Percentiles rank a stretch among this genome's conserved stretches.
Conservation (phyloP, 2,329 filamentous ascomycete species). For the Metarhizium brunneum region DNA sequence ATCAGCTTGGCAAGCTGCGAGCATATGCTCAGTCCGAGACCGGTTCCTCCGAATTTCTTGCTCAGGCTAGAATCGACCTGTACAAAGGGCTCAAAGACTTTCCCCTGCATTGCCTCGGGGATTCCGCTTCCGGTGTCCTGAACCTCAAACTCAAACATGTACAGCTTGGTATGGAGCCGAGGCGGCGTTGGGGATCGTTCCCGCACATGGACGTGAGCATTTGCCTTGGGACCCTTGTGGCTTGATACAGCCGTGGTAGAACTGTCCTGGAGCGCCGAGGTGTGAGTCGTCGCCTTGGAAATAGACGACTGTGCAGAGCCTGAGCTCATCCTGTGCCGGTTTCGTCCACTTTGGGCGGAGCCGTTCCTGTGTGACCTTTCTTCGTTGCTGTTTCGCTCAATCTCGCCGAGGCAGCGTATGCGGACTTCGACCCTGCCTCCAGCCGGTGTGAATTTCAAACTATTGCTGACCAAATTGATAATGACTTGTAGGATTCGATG, state of each 20-base stretch:
- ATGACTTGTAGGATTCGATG: conserved; percentile 87
- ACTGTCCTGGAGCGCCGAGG: conserved; percentile 5
- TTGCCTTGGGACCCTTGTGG: conserved; percentile 46
- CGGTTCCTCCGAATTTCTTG: conserved; percentile 85
- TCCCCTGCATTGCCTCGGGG: conserved; percentile 63
- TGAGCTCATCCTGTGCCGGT: conserved; percentile 37
- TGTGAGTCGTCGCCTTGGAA: conserved; percentile 27
- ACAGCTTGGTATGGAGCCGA: conserved; percentile 52
- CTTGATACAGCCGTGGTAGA: conserved; percentile 36
- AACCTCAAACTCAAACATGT: conserved; percentile 79
- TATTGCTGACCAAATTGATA: conserved; percentile 88
- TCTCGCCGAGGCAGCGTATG: conserved; percentile 63
- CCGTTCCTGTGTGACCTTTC: conserved; percentile 40
- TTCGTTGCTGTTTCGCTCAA: conserved; percentile 31
- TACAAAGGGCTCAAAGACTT: conserved; percentile 89
- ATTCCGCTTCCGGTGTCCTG: conserved; percentile 85
- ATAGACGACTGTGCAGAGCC: conserved; percentile 41
- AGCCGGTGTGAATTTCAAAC: conserved; percentile 77
- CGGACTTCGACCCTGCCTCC: conserved; percentile 67
- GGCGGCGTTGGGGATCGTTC: conserved; percentile 52
- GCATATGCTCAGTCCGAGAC: conserved; percentile 81
- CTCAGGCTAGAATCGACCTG: conserved; percentile 85
- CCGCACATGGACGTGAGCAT: conserved; percentile 35
- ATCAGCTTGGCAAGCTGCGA: conserved; percentile 77
- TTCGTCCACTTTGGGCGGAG: conserved; percentile 25